These are phyloP conservation scores for Fusarium sp. DNA, from an alignment of 2,329 filamentous ascomycete genomes.

Conservation along the genomic window DNA sequence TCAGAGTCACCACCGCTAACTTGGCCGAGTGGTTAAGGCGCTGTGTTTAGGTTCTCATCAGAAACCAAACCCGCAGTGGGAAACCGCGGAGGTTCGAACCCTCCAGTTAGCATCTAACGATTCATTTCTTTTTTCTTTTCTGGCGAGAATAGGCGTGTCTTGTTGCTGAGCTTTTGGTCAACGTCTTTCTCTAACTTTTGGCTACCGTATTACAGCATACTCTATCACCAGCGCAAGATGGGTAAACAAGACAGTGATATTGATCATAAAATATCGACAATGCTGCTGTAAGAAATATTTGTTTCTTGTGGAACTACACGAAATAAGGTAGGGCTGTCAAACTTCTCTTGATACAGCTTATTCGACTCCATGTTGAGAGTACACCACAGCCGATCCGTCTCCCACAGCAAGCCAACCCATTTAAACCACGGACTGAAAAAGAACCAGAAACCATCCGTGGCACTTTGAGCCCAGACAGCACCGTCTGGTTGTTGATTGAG, in stretches of 20 bases:
- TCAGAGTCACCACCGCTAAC: conserved; percentile 37
- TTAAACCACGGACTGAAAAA: conserved; percentile 45
- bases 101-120: conserved; percentile 38
- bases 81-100: conserved; percentile 44
- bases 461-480: conserved; percentile 45
- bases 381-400: conserved; percentile 47
- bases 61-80: conserved; percentile 43
- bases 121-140: conserved; percentile 12
- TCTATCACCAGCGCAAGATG: no score
- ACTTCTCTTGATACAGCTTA: background rate
- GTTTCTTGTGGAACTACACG: background rate
- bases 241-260: no score
- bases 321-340: conserved; percentile 1
- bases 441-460: conserved; percentile 44
- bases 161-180: no score
- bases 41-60: conserved; percentile 42
- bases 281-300: no score
- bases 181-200: no score
- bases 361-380: conserved; percentile 29
- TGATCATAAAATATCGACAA: no score
- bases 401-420: conserved; percentile 42
- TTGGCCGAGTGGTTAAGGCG: conserved; percentile 43
- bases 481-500: conserved; percentile 48
- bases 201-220: no score
- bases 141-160: no score